phyloP scores from a whole-genome alignment of 306 rosid genomes.

The Macrotyloma uniflorum region DNA sequence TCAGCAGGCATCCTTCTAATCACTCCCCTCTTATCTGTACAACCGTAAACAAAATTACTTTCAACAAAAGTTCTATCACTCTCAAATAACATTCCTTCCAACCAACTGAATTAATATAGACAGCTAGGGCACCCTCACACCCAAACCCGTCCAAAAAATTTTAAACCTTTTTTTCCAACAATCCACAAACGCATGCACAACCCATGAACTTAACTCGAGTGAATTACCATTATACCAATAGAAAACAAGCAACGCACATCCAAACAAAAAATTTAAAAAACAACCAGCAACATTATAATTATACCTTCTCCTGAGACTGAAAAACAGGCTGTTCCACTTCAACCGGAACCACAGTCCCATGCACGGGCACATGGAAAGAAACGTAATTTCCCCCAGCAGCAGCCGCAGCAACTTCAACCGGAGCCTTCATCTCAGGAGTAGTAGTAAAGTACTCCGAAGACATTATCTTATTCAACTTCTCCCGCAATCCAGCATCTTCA shows the following conservation, averaged over 20 bases:
- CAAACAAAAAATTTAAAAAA: constrained; percentile 7
- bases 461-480: constrained; percentile 85
- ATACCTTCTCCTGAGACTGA: constrained; percentile 71
- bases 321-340: constrained; percentile 61
- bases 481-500: constrained; percentile 81
- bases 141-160: not conserved
- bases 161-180: not conserved
- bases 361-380: constrained; percentile 73
- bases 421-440: constrained; percentile 88
- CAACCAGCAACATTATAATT: constrained; percentile 32
- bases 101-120: constrained; percentile 21
- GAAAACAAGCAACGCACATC: not conserved
- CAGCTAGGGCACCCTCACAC: not conserved
- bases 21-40: not conserved
- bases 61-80: not conserved
- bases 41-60: constrained; percentile 10
- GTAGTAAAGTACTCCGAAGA: constrained; percentile 84
- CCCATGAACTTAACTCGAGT: not conserved
- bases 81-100: not conserved
- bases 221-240: not conserved
- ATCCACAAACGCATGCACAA: not conserved
- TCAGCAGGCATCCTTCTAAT: not conserved
- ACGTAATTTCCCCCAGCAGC: constrained; percentile 78
- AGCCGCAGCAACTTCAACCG: constrained; percentile 87
- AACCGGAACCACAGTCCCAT: constrained; percentile 41